A percentile compares a stretch with the other conserved stretches of the same genome.
Evolutionary conservation across 1,139 yeast genomes (phyloP).

Genomic region (Taphrina confusa): DNA sequence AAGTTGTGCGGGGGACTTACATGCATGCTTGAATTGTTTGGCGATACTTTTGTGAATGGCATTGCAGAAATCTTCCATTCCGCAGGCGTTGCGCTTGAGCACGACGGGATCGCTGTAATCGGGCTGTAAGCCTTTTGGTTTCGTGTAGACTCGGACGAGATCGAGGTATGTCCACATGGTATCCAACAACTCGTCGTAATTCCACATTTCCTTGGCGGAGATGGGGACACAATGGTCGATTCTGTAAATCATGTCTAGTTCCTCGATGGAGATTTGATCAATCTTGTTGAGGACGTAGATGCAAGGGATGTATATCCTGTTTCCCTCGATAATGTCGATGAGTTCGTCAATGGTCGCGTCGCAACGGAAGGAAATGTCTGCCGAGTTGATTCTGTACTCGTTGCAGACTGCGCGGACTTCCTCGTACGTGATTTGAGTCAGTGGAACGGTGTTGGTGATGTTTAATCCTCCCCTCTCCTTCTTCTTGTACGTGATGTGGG

Average conservation of each 20-base stretch:
- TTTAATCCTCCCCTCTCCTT: conserved; percentile 95
- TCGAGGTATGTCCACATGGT: conserved; percentile 91
- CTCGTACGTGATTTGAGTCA: conserved; percentile 86
- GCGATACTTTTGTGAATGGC: conserved; percentile 92
- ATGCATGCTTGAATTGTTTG: conserved; percentile 79
- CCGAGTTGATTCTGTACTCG: conserved; percentile 91
- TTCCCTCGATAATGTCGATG: conserved; percentile 63
- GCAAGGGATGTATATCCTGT: conserved; percentile 92
- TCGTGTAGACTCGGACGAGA: conserved; percentile 91
- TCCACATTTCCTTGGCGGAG: conserved; percentile 95
- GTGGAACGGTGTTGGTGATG: conserved; percentile 87
- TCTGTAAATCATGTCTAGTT: conserved; percentile 79
- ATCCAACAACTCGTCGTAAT: conserved; percentile 87
- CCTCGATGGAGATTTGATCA: conserved; percentile 91
- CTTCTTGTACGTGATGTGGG: conserved; percentile 84
- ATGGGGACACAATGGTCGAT: conserved; percentile 97
- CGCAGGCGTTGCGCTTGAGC: conserved; percentile 71
- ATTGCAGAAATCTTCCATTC: conserved; percentile 95
- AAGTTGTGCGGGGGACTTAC: conserved; percentile 29
- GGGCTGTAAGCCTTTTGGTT: conserved; percentile 91
- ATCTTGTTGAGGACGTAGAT: conserved; percentile 91
- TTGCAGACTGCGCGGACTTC: conserved; percentile 94
- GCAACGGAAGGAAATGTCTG: conserved; percentile 95
- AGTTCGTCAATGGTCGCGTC: conserved; percentile 80
- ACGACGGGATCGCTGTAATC: conserved; percentile 96